Percentiles rank a stretch among this genome's conserved stretches.
Conservation (phyloP, 306 rosid species). For the Vigna mungo region DNA sequence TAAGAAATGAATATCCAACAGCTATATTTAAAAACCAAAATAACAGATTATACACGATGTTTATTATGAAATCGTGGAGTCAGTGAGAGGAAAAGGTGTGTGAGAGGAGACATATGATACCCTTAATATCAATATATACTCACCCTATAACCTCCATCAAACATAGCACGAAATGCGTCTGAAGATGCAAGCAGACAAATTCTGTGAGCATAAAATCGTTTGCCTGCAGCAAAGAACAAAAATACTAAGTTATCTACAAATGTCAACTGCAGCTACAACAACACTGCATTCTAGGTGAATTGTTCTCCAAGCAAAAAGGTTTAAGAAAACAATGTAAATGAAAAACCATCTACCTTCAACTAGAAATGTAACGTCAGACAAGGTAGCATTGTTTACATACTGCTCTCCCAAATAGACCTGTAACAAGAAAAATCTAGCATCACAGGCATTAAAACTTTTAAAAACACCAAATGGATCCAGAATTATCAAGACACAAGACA, state of each 20-base stretch:
- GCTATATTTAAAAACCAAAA: not conserved
- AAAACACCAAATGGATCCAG: not conserved
- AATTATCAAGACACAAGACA: slow-evolving; percentile 3
- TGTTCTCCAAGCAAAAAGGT: slow-evolving; percentile 1
- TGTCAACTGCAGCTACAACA: slow-evolving; percentile 18
- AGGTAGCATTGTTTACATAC: slow-evolving; percentile 72
- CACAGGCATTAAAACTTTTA: slow-evolving; percentile 1
- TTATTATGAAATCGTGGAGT: slow-evolving; percentile 15
- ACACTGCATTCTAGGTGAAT: not conserved
- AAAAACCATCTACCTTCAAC: slow-evolving; percentile 73
- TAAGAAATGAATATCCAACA: not conserved
- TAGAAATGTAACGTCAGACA: slow-evolving; percentile 81
- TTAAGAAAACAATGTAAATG: not conserved
- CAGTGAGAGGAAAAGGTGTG: not conserved
- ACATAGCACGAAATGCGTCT: slow-evolving; percentile 97
- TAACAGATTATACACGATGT: not conserved
- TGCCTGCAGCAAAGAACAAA: slow-evolving; percentile 60
- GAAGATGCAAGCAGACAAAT: slow-evolving; percentile 96
- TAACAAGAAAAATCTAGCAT: slow-evolving; percentile 41
- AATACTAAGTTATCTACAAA: not conserved
- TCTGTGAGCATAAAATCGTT: slow-evolving; percentile 91
- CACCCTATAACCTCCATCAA: slow-evolving; percentile 96
- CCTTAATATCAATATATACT: slow-evolving; percentile 31
- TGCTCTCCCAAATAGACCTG: slow-evolving; percentile 94
- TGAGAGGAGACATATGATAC: not conserved